Evolutionary conservation across 2,329 filamentous ascomycete species (phyloP), one percentile per base, ranked within the genome.

Genomic region (Colletotrichum spinosum): DNA sequence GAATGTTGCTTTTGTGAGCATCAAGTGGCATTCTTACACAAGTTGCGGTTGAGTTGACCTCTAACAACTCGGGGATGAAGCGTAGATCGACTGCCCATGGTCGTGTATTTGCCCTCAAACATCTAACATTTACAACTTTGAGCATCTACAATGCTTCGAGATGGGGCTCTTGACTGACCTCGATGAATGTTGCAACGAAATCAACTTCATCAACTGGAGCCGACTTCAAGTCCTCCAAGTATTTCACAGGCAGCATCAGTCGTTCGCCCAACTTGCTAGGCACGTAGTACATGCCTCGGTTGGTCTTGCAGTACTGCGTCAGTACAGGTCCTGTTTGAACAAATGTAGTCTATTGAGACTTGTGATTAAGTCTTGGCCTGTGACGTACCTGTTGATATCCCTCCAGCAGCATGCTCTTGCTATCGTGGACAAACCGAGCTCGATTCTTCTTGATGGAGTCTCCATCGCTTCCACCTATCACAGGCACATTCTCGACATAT

Each of bases 51-150:
- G 6, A 76, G 33, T 35, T 73, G 67, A 10, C 51, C 65, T 38
- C 69, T 71, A 44, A 71, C 68, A 2, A 73, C 70, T 3, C 73
- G 65, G 11, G 73, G 71, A 44, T 75, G 74, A 17, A 75, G 62
- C 0, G 70, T 73, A 2, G 69, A 71, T 7, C 72, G 69, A 41
- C 69, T 73, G 13, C 74, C 73, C 65, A 75, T 71, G 0, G 72
- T 73, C 0, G 73, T 76, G 61, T 75, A 74, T 58, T 71, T 71
- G n/a, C 72, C 73, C 58, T 75, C 74, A 48, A 76, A 76, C 72
- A 75, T 75, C 54, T 58, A 10, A 37, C 4, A 25, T 33, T 25
- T 9, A 39, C 11, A 17, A 12, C 9, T 7, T 8, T 11, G 17
- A 12, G 9, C 10, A 55, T 6, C 6, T 55, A 2, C 1, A 52